Percentiles rank a stretch among this genome's conserved stretches.
Conservation (phyloP, 805 yeast genomes). For the Ogataea methylovora region DNA sequence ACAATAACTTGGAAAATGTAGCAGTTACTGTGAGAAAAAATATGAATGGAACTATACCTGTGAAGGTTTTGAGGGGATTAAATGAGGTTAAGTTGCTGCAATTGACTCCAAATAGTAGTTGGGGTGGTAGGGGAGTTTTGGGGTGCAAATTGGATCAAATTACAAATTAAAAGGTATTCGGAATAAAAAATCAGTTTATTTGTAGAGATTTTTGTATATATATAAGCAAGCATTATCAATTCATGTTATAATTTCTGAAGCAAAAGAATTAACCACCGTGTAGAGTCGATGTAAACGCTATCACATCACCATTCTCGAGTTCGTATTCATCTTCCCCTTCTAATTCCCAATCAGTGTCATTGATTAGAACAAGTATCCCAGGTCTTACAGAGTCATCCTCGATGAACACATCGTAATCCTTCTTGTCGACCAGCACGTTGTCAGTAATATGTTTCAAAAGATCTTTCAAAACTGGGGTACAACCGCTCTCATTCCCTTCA, state of each 20-base stretch:
- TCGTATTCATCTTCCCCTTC: constrained; percentile 82
- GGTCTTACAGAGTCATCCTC: constrained; percentile 83
- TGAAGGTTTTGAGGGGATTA: constrained; percentile 16
- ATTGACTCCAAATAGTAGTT: constrained; percentile 40
- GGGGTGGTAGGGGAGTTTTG: constrained; percentile 64
- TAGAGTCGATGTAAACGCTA: constrained; percentile 85
- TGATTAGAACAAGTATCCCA: constrained; percentile 84
- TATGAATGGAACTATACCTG: constrained; percentile 9
- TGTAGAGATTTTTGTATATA: neutral
- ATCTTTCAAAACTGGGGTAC: constrained; percentile 30
- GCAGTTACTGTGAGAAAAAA: constrained; percentile 35
- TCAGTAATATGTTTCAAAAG: constrained; percentile 48
- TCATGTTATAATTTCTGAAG: too few relatives aligned
- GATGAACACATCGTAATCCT: constrained; percentile 66
- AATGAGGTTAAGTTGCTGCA: constrained; percentile 20
- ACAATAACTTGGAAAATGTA: constrained; percentile 38
- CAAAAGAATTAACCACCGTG: constrained; percentile 72
- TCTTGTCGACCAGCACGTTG: constrained; percentile 49
- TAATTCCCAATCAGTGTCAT: constrained; percentile 95
- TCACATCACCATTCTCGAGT: constrained; percentile 67
- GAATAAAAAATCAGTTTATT: too few relatives aligned
- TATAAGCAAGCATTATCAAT: neutral
- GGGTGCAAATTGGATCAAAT: constrained; percentile 54
- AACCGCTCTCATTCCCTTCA: constrained; percentile 31
- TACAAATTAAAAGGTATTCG: too few relatives aligned